These are phyloP conservation scores for Pseudogymnoascus sp. DNA, from an alignment of 2,329 filamentous ascomycete genomes.

Conservation along the genomic window DNA sequence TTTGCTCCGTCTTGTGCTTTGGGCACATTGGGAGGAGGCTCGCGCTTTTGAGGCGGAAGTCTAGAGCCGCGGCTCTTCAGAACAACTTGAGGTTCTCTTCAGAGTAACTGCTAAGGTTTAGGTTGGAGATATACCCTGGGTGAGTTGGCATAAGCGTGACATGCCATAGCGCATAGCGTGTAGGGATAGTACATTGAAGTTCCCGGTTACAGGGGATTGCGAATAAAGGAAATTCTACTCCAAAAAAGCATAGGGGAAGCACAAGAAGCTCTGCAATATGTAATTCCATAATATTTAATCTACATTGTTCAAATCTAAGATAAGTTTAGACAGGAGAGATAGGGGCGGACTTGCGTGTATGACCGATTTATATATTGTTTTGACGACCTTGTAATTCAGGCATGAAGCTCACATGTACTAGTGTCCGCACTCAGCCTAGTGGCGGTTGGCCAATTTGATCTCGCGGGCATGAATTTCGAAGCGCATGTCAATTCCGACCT, in stretches of 20 bases:
- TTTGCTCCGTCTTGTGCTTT: slow-evolving; percentile 92
- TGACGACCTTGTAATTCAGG: neutral
- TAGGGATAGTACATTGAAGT: neutral
- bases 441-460: slow-evolving; percentile 8
- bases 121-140: slow-evolving; percentile 7
- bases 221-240: slow-evolving; percentile 4
- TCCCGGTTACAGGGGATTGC: neutral
- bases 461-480: slow-evolving; percentile 9
- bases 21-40: slow-evolving; percentile 85
- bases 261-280: slow-evolving; percentile 2
- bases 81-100: neutral
- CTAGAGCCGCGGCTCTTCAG: neutral
- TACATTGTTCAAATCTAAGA: slow-evolving; percentile 2
- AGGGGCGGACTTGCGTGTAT: neutral
- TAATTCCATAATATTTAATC: slow-evolving; percentile 6
- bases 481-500: slow-evolving; percentile 5
- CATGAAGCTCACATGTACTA: neutral
- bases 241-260: neutral
- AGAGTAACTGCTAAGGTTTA: neutral
- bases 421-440: slow-evolving; percentile 7
- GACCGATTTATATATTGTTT: neutral
- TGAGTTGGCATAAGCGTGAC: neutral
- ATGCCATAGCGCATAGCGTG: neutral
- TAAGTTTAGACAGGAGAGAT: neutral
- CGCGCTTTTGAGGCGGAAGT: slow-evolving; percentile 37